These are phyloP conservation scores for Iris macrosiphon DNA, from an alignment of 106 monocot species.

Conservation along the genomic window DNA sequence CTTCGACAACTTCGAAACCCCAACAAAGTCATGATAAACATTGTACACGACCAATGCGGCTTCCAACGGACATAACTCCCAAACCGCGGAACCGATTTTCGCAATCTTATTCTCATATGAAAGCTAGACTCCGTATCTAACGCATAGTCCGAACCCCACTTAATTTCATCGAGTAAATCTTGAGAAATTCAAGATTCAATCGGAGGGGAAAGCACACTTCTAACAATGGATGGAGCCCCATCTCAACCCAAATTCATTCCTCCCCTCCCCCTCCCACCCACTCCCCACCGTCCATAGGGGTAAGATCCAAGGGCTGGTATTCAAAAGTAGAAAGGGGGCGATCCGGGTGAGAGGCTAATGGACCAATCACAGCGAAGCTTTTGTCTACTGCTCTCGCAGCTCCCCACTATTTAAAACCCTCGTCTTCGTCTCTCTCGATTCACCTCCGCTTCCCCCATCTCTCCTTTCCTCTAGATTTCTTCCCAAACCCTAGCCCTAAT, in stretches of 20 bases:
- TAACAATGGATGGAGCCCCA: not conserved
- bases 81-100: not conserved
- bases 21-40: slow-evolving; percentile 2
- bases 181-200: slow-evolving; percentile 4
- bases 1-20: not conserved
- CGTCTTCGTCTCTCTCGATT: not conserved
- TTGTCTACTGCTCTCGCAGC: not conserved
- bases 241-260: slow-evolving; percentile 11
- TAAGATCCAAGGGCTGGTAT: slow-evolving; percentile 21
- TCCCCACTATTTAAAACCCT: slow-evolving; percentile 19
- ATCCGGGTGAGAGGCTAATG: slow-evolving; percentile 13
- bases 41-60: slow-evolving; percentile 1
- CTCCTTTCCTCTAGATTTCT: not conserved
- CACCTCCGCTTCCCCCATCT: not conserved
- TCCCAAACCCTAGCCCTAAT: slow-evolving; percentile 1
- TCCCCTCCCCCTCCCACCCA: not conserved
- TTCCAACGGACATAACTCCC: slow-evolving; percentile 6
- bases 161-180: not conserved
- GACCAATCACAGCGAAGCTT: slow-evolving; percentile 31
- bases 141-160: not conserved
- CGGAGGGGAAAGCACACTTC: slow-evolving; percentile 23
- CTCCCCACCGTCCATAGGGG: slow-evolving; percentile 16
- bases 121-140: slow-evolving; percentile 15
- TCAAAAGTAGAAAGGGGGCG: slow-evolving; percentile 6
- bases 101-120: not conserved